These are phyloP conservation scores for Diaporthe citriasiana DNA, from an alignment of 2,329 filamentous ascomycete genomes.

Conservation along the genomic window DNA sequence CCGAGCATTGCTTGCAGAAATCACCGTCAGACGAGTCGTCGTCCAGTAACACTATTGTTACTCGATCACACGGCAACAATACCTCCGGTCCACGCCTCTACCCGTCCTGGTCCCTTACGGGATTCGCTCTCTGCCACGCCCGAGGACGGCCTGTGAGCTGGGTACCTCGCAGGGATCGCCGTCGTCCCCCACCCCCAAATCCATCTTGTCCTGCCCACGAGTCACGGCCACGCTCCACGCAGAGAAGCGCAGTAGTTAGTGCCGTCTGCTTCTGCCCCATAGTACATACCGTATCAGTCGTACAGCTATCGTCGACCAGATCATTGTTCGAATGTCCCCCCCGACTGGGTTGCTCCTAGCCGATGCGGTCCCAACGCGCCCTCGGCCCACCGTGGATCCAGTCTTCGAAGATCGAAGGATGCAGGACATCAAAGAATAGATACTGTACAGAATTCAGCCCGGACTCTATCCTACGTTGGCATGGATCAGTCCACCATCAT, in stretches of 20 bases:
- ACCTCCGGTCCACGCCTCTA: slow-evolving; percentile 38
- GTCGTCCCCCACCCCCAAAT: slow-evolving; percentile 8
- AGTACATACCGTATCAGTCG: slow-evolving; percentile 19
- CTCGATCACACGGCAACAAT: slow-evolving; percentile 34
- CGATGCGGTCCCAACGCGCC: slow-evolving; percentile 4
- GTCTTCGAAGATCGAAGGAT: neutral
- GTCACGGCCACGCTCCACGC: slow-evolving; percentile 27
- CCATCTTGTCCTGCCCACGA: slow-evolving; percentile 31
- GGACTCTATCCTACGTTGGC: slow-evolving; percentile 25
- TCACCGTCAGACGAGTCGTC: slow-evolving; percentile 22
- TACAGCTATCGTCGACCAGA: slow-evolving; percentile 26
- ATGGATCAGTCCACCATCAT: slow-evolving; percentile 16
- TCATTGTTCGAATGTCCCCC: neutral
- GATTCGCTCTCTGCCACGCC: slow-evolving; percentile 34
- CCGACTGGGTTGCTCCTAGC: slow-evolving; percentile 33
- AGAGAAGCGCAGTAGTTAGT: neutral
- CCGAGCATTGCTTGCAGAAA: slow-evolving; percentile 42
- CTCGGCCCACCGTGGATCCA: slow-evolving; percentile 6
- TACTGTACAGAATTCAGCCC: slow-evolving; percentile 1
- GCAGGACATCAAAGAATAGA: neutral
- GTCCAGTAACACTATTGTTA: slow-evolving; percentile 37
- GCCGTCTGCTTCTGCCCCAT: slow-evolving; percentile 20
- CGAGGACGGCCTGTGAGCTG: slow-evolving; percentile 30
- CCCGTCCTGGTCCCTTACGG: slow-evolving; percentile 17
- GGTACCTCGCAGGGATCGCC: slow-evolving; percentile 38